Conservation (phyloP, 768 basidiomycete genomes). For the Cystobasidium ongulense region DNA sequence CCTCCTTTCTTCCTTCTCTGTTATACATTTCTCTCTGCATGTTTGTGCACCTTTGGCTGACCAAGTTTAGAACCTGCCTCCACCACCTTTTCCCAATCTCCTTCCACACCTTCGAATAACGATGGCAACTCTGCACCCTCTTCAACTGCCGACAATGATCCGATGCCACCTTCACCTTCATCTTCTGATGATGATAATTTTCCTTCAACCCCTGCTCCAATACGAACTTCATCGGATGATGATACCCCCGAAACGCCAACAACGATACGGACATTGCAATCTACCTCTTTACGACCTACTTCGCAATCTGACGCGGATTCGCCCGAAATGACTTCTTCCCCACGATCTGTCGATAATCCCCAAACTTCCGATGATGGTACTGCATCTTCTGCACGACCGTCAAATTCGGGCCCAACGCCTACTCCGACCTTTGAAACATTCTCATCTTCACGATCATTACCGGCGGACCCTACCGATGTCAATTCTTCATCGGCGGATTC, state of each 20-base stretch:
- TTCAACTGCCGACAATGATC: neutral
- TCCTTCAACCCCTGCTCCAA: neutral
- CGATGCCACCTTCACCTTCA: neutral
- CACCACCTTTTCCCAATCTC: neutral
- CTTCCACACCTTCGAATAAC: neutral
- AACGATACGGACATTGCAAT: too few relatives aligned
- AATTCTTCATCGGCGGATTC: neutral
- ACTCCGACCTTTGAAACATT: neutral
- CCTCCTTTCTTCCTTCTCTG: neutral
- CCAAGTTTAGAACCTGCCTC: neutral
- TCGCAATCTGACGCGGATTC: too few relatives aligned
- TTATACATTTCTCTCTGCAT: neutral
- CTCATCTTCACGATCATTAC: too few relatives aligned
- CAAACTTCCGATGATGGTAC: neutral
- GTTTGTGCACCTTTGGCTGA: neutral
- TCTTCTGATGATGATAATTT: neutral
- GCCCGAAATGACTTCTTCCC: too few relatives aligned
- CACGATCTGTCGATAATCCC: too few relatives aligned
- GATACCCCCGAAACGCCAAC: neutral
- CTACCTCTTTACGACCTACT: neutral
- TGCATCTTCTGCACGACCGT: neutral
- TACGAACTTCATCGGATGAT: neutral
- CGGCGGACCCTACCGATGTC: too few relatives aligned
- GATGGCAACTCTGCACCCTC: neutral
- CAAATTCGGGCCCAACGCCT: neutral